Conservation (phyloP, 768 basidiomycete genomes). For the Termitomyces sp. region DNA sequence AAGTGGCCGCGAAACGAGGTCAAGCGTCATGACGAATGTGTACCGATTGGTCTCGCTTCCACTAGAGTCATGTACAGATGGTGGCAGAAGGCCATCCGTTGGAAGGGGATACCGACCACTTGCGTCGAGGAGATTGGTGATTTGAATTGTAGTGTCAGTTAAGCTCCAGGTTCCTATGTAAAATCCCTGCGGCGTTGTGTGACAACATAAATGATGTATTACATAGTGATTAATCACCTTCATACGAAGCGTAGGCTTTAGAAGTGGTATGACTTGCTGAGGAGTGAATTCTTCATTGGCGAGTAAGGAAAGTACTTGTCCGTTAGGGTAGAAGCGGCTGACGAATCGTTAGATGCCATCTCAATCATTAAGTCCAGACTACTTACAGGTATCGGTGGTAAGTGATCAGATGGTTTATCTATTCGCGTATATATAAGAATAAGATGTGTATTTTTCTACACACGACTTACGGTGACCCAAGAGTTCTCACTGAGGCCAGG, state of each 20-base stretch:
- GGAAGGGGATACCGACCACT: conserved; percentile 31
- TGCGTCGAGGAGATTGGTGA: conserved; percentile 63
- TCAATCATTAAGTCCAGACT: not conserved
- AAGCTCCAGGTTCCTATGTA: conserved; percentile 69
- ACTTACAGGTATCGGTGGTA: conserved; percentile 88
- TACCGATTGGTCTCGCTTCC: conserved; percentile 38
- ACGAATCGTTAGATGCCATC: not conserved
- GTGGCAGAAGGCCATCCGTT: not conserved
- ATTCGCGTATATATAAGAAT: conserved; percentile 6
- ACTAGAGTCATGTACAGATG: conserved; percentile 2
- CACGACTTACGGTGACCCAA: conserved; percentile 73
- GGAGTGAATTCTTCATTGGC: conserved; percentile 74
- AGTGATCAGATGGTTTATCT: conserved; percentile 84
- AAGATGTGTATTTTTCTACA: not conserved
- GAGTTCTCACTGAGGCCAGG: conserved; percentile 72
- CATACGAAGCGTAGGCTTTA: conserved; percentile 73
- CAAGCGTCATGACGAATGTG: conserved; percentile 68
- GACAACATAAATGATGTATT: not conserved
- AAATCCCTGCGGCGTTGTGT: conserved; percentile 46
- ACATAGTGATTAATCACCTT: conserved; percentile 41
- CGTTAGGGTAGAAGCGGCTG: conserved; percentile 85
- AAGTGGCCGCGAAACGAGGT: conserved; percentile 68
- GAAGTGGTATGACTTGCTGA: conserved; percentile 64
- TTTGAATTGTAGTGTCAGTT: conserved; percentile 49
- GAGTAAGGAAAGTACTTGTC: conserved; percentile 79